A percentile compares a stretch with the other conserved stretches of the same genome.
phyloP scores from a whole-genome alignment of 2,329 filamentous ascomycete species.

The Colletotrichum neosansevieriae region DNA sequence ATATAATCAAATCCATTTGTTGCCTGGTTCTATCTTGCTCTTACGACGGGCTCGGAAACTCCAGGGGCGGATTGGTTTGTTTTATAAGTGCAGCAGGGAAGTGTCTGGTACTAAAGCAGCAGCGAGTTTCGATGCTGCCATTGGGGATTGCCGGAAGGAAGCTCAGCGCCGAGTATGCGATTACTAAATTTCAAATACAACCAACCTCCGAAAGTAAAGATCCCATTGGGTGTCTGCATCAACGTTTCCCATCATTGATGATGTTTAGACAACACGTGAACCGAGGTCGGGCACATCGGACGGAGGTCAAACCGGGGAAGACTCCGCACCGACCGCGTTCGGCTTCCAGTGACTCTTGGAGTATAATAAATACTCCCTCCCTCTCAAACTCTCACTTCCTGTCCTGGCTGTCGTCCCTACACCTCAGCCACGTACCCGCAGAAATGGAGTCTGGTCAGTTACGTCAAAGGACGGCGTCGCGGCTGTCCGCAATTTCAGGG shows the following conservation, averaged over 20 bases:
- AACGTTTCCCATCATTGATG: neutral
- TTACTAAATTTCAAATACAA: too few species aligned
- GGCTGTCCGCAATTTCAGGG: constrained; percentile 7
- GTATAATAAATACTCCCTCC: too few species aligned
- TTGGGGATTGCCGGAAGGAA: too few species aligned
- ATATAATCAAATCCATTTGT: too few species aligned
- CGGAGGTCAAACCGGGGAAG: neutral
- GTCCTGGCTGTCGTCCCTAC: fast-evolving
- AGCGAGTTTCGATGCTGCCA: too few species aligned
- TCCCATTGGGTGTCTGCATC: neutral
- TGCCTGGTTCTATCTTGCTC: too few species aligned
- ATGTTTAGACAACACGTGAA: neutral
- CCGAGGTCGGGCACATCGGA: constrained; percentile 24
- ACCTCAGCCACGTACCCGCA: neutral
- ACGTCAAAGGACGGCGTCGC: constrained; percentile 8
- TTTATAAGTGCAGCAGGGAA: too few species aligned
- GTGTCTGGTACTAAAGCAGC: too few species aligned
- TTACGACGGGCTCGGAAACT: too few species aligned
- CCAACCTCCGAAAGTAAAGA: too few species aligned
- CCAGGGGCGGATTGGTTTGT: too few species aligned
- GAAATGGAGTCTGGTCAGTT: neutral
- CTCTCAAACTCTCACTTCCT: neutral
- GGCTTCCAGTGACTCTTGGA: neutral
- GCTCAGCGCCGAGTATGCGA: too few species aligned
- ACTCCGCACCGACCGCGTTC: neutral